These are phyloP conservation scores for Leccinum laetum DNA, from an alignment of 1,284 basidiomycete genomes.

Conservation along the genomic window DNA sequence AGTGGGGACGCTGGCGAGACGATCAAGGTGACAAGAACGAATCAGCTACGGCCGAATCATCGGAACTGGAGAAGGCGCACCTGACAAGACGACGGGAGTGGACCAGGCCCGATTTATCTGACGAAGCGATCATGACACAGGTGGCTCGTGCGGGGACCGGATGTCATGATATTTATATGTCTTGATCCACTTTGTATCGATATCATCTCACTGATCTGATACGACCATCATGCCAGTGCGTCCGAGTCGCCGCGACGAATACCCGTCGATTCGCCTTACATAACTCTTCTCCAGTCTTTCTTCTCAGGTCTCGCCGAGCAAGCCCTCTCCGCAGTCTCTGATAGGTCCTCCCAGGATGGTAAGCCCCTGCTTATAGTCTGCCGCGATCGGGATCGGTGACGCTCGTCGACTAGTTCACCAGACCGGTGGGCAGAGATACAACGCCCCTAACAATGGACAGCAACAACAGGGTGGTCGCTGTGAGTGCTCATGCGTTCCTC, in stretches of 20 bases:
- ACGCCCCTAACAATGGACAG: constrained; percentile 44
- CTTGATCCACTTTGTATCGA: not conserved
- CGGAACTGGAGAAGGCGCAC: not conserved
- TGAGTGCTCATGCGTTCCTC: constrained; percentile 23
- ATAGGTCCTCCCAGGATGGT: constrained; percentile 20
- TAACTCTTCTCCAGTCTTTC: constrained; percentile 49
- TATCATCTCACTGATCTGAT: not conserved
- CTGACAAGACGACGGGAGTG: not conserved
- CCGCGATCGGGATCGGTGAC: not conserved
- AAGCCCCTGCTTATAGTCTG: constrained; percentile 7
- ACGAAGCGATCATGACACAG: not conserved
- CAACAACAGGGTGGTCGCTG: constrained; percentile 29
- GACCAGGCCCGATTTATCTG: not conserved
- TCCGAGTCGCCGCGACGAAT: not conserved
- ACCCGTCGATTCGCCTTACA: constrained; percentile 2
- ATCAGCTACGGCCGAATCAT: not conserved
- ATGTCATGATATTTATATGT: not conserved
- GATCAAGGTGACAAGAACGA: not conserved
- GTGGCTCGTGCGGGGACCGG: not conserved
- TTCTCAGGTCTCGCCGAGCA: constrained; percentile 64
- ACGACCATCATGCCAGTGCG: constrained; percentile 18
- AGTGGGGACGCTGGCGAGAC: too few species aligned
- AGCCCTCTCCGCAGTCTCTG: constrained; percentile 25
- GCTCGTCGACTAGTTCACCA: constrained; percentile 27
- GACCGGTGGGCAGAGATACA: constrained; percentile 65